A percentile compares a stretch with the other conserved stretches of the same genome.
These are phyloP conservation scores for Aspergillus ellipticus DNA, from an alignment of 495 filamentous ascomycete species.

Conservation along the genomic window DNA sequence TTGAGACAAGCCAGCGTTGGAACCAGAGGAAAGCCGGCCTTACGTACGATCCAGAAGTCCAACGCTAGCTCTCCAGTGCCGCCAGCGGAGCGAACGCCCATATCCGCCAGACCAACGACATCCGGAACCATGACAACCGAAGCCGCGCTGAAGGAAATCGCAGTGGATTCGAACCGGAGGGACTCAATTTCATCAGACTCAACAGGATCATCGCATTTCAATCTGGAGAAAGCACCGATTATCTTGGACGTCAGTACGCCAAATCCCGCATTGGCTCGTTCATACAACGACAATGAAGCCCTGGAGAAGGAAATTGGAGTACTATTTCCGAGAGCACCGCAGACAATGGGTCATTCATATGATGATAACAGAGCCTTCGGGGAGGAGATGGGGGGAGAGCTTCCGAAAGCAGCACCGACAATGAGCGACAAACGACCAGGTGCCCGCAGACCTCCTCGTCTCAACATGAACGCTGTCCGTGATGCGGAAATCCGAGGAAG, in stretches of 20 bases:
- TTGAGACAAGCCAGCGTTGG: constrained; percentile 79
- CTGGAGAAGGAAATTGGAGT: constrained; percentile 30
- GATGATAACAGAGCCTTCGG: constrained; percentile 14
- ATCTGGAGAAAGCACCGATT: constrained; percentile 37
- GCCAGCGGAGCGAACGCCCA: constrained; percentile 8
- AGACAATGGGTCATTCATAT: constrained; percentile 30
- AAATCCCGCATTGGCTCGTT: constrained; percentile 2
- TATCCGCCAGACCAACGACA: constrained; percentile 19
- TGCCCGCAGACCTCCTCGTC: constrained; percentile 62
- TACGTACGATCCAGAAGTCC: constrained; percentile 58
- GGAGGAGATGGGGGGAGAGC: constrained; percentile 29
- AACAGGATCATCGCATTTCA: constrained; percentile 25
- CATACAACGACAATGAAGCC: constrained; percentile 8
- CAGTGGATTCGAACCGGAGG: constrained; percentile 20
- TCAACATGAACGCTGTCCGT: constrained; percentile 75
- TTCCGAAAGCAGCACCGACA: constrained; percentile 36
- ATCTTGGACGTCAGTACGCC: constrained; percentile 17
- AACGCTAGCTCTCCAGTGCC: constrained; percentile 22
- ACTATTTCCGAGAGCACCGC: constrained; percentile 33
- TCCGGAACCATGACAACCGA: constrained; percentile 8
- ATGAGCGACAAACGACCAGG: constrained; percentile 41
- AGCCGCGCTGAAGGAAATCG: constrained; percentile 18
- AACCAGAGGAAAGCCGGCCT: constrained; percentile 65
- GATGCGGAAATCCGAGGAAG: constrained; percentile 80
- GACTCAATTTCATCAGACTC: constrained; percentile 29